Evolutionary conservation across 169 alveolate genomes (phyloP), one percentile per base, ranked within the genome.

Genomic region (Plasmodium knowlesi): DNA sequence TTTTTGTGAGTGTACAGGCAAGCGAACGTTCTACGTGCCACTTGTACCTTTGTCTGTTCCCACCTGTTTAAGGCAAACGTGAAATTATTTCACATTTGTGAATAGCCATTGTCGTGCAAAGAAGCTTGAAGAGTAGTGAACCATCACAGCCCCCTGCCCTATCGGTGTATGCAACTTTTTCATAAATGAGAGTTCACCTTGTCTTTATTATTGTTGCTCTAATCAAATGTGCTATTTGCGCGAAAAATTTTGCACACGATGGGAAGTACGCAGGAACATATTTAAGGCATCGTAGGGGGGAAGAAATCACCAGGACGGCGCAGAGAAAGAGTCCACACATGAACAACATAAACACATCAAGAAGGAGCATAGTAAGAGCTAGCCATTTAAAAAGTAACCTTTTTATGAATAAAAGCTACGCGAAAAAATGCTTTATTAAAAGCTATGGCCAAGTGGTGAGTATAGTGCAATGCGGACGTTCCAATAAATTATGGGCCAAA

Each of bases 401-500:
- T 79, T 28, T 89, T 79, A 61, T 61, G 22, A 70, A 61, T 16
- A 67, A 39, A 39, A 30, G 76, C 34, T 32, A 89, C 70, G 37
- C 22, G 19, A 79, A 70, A 80, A 53, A 79, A 57, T 89, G 14
- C 19, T 80, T 89, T 89, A 80, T 79, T 41, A 57, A 50, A 34
- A 79, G 28, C 32, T 41, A 28, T 39, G 46, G 61, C 46, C 41
- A 39, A 34, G 72, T 70, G 34, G 54, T 37, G 41, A 25, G 50
- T 19, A 80, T 89, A 89, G 41, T 39, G 46, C 67, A 89, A 73
- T 57, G 67, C 83, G 61, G 67, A 34, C 28, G 54, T 78, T 43
- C 67, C 22, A 50, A 74, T 72, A 83, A 80, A 72, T 67, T 96
- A 37, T 80, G 78, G 61, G 98, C 98, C 2, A 97, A 97, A 43